Conservation (phyloP, 345 rosid genomes). For the Pugionium dolabratum region DNA sequence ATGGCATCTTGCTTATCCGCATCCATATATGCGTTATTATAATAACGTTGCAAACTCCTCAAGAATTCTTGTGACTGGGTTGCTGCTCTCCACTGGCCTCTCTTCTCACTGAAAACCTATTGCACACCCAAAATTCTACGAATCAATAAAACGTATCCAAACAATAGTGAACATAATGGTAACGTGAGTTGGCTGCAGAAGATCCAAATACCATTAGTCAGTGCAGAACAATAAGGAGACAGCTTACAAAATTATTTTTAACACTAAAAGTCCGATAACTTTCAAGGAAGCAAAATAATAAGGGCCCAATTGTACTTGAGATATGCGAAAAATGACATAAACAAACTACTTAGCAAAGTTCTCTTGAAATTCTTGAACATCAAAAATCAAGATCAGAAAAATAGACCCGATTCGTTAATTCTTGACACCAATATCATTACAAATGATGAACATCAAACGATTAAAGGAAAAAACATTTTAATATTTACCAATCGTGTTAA, state of each 20-base stretch:
- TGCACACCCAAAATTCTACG: conserved; percentile 31
- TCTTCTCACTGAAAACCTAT: conserved; percentile 86
- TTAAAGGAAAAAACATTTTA: background rate
- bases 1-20: conserved; percentile 93
- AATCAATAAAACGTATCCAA: conserved; percentile 22
- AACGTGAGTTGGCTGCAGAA: conserved; percentile 8
- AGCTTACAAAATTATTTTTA: background rate
- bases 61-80: conserved; percentile 98
- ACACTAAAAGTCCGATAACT: background rate
- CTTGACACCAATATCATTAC: background rate
- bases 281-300: background rate
- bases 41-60: conserved; percentile 92
- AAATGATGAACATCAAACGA: background rate
- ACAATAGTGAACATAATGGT: conserved; percentile 19
- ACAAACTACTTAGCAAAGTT: background rate
- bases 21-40: conserved; percentile 96
- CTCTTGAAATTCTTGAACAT: background rate
- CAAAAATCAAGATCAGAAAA: conserved; percentile 4
- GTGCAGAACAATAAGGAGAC: background rate
- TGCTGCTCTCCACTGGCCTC: conserved; percentile 99
- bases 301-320: background rate
- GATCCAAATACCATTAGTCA: conserved; percentile 3
- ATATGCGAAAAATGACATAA: background rate
- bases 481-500: background rate
- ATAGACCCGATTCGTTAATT: background rate